Base-by-base conservation (phyloP, 495 filamentous ascomycete genomes). In the Paragyromitra xinjiangensis region DNA sequence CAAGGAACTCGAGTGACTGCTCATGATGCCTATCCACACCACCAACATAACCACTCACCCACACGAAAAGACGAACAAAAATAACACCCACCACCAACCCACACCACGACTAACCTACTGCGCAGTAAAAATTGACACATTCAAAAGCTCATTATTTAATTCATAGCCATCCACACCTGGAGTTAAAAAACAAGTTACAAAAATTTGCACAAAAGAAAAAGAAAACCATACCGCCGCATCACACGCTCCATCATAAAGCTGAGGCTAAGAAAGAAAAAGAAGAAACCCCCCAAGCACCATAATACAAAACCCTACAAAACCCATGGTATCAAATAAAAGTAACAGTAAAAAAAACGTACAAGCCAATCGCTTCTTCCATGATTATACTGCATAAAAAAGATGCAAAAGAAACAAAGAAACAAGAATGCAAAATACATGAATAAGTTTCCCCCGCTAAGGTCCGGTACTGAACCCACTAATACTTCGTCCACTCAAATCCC, bases 261-360 rank as follows among this genome's bases (percentile, higher is more conserved):
- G 42, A 34, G 29, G 26, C 53, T 61, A 56, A 19, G 48, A 68
- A 8, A 51, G 39, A 53, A 42, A 40, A 70, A 6, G 14, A 71
- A 66, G 53, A 72, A 64, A 34, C 39, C 53, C 59, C 73, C 70
- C 51, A 77, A 66, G 74, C 74, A 65, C 74, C 74, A 73, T 73
- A 77, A 73, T 77, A 77, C 69, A 77, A 77, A 64, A 37, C 69
- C 74, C 39, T 73, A 64, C 51, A 42, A 71, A 62, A 73, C 74
- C 69, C 67, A 63, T 73, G 74, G 69, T 77, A 77, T 77, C 61
- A 77, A 73, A 40, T 53, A 58, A 67, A 65, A 73, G 37, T 64
- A 72, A 72, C 19, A 72, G 66, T 6, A 65, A 16, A 40, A 76
- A n/a, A 76, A 53, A 29, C 22, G 19, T 16, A 51, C 48, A 37